Evolutionary conservation across 352 stramenopile species (phyloP), one percentile per base, ranked within the genome.

Genomic region (Achlya hypogyna): DNA sequence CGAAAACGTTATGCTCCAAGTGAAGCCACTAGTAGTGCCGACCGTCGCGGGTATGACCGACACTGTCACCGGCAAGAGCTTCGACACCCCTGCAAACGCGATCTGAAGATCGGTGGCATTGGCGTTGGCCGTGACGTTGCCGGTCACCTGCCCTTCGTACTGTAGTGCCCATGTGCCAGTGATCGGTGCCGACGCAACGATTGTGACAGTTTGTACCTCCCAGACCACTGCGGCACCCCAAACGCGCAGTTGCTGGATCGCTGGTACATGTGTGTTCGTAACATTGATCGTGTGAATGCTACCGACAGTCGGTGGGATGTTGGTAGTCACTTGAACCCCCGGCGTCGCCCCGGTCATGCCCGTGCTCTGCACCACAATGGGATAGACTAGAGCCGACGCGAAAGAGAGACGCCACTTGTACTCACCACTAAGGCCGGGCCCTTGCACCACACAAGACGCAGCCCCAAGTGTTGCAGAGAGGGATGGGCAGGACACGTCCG

Each of bases 1-100:
- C 35, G 72, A 77, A 58, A 79, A 79, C 5, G 72, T 79, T 6
- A 79, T 54, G 25, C 74, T 60, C 74, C 72, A 77, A 32, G 40
- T 51, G 47, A 69, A 74, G n/a, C 72, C 71, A 27, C 47, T 64
- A 3, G 65, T 45, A 18, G 35, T 54, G 25, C 54, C 47, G 23
- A n/a, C 45, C 12, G 56, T 69, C 10, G 71, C 56, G n/a, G 51
- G 14, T 25, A 22, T 47, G 49, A 64, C 42, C 29, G 34, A 51
- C 16, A 76, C 70, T 5, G 53, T 29, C 4, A 74, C 32, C 18
- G 56, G 23, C 34, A 22, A 20, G 22, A 16, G 18, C 16, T 9
- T 32, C 22, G 51, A 65, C 16, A 72, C 27, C 18, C 29, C 10
- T 16, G n/a, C 4, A 8, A 75, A 23, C 20, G 54, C 68, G 22